phyloP scores from a whole-genome alignment of 164 flowering plant genomes.

The Piper longum region DNA sequence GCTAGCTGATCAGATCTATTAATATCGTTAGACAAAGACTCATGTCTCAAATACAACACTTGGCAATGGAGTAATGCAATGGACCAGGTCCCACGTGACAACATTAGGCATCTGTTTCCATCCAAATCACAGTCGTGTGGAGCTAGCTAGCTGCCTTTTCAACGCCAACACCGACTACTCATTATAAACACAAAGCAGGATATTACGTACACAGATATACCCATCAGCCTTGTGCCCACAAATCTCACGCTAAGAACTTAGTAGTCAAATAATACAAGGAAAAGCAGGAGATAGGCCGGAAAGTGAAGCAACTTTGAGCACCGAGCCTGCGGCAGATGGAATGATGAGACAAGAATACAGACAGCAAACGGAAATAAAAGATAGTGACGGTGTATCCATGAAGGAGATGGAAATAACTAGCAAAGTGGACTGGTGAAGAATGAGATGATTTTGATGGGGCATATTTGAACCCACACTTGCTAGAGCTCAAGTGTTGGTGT shows the following conservation, averaged over 20 bases:
- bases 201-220: neutral
- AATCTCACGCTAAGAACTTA: neutral
- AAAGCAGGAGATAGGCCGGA: neutral
- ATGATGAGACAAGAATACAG: neutral
- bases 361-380: no score
- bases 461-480: neutral
- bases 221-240: neutral
- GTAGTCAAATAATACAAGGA: neutral
- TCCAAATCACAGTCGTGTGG: neutral
- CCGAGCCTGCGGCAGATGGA: neutral
- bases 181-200: neutral
- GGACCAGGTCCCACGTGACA: neutral
- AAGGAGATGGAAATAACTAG: neutral
- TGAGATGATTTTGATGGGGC: constrained; percentile 2
- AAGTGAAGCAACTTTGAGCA: neutral
- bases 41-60: neutral
- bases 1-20: no score
- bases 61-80: neutral
- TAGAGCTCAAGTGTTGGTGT: neutral
- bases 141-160: no score
- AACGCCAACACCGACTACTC: neutral
- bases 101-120: neutral
- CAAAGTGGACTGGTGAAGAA: neutral
- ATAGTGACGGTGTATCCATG: neutral
- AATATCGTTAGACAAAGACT: neutral